Conservation (phyloP, 2,329 filamentous ascomycete species). For the Penicillium hordei region DNA sequence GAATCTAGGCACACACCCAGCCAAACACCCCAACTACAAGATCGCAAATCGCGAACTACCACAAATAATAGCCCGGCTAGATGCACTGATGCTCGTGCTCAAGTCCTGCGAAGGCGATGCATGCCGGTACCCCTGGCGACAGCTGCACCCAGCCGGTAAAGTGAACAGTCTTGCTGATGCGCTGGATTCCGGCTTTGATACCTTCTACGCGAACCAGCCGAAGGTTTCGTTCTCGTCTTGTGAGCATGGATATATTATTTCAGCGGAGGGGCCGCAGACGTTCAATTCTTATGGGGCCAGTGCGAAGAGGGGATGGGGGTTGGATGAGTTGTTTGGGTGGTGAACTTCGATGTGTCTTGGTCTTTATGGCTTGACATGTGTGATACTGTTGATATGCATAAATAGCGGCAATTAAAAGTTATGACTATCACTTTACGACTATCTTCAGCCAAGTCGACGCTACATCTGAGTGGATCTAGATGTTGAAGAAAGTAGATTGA, state of each 20-base stretch:
- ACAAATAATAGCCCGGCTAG: slow-evolving; percentile 53
- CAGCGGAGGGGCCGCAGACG: slow-evolving; percentile 56
- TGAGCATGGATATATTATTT: slow-evolving; percentile 56
- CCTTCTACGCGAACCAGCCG: slow-evolving; percentile 54
- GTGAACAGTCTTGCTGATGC: slow-evolving; percentile 56
- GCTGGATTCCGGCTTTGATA: slow-evolving; percentile 50
- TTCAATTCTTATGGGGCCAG: slow-evolving; percentile 22
- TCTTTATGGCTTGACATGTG: neutral
- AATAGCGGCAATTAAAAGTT: neutral
- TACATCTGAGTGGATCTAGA: slow-evolving; percentile 6
- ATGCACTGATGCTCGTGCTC: slow-evolving; percentile 59
- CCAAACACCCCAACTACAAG: slow-evolving; percentile 16
- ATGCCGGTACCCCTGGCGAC: slow-evolving; percentile 58
- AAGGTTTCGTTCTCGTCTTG: slow-evolving; percentile 56
- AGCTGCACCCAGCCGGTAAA: slow-evolving; percentile 55
- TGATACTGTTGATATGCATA: neutral
- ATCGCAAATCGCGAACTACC: slow-evolving; percentile 22
- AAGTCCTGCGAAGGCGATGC: slow-evolving; percentile 59
- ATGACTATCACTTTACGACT: neutral
- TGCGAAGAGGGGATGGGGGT: slow-evolving; percentile 10
- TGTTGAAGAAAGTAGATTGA: neutral
- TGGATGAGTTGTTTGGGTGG: slow-evolving; percentile 7
- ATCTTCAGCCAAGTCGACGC: neutral
- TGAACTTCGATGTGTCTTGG: neutral
- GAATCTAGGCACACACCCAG: slow-evolving; percentile 41